Evolutionary conservation across 192 early-diverging fungal genomes (phyloP).

Genomic region (Backusella macrospora): DNA sequence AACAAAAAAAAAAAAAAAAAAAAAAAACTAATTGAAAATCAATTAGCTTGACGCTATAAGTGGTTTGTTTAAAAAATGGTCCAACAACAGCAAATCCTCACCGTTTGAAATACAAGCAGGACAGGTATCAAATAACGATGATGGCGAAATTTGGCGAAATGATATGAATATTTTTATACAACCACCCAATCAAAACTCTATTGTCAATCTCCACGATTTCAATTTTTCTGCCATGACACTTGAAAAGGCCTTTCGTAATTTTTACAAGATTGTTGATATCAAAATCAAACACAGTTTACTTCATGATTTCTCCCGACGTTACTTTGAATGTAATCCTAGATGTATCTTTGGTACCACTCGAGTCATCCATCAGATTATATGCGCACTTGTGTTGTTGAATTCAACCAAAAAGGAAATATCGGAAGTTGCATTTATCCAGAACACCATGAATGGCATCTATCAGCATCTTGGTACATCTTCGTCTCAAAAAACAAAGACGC

Average conservation of each 20-base stretch:
- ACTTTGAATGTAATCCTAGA: constrained; percentile 81
- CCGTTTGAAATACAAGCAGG: neutral
- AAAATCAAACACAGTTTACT: constrained; percentile 83
- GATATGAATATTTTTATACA: neutral
- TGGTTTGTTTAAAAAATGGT: neutral
- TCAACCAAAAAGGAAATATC: constrained; percentile 76
- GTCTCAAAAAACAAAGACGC: neutral
- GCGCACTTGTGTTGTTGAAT: constrained; percentile 85
- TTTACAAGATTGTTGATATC: constrained; percentile 76
- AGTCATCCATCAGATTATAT: constrained; percentile 83
- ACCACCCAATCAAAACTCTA: neutral
- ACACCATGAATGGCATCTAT: constrained; percentile 59
- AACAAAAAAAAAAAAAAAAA: neutral
- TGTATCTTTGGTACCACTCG: constrained; percentile 46
- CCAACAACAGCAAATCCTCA: neutral
- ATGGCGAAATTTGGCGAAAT: neutral
- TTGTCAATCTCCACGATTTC: constrained; percentile 25
- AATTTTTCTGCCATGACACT: constrained; percentile 26
- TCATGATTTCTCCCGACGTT: constrained; percentile 83
- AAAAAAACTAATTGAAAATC: neutral
- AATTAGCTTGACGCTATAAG: neutral
- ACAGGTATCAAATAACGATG: neutral
- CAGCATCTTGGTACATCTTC: constrained; percentile 24
- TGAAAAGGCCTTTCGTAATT: constrained; percentile 37
- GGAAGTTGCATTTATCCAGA: constrained; percentile 66